These are phyloP conservation scores for Phytophthora sp. DNA, from an alignment of 352 stramenopile genomes.

Conservation along the genomic window DNA sequence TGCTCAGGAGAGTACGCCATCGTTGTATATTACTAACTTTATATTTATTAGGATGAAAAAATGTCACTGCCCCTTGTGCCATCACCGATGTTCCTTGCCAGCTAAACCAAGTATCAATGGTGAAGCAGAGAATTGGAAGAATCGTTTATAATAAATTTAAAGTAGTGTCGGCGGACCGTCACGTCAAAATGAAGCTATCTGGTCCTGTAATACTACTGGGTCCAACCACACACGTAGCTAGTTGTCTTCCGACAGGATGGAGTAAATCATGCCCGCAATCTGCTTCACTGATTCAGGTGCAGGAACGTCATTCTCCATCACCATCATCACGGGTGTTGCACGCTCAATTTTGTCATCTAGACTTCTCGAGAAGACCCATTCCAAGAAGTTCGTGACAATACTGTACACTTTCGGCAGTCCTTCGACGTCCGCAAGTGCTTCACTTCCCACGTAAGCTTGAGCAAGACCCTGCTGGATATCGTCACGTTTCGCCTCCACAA, in stretches of 20 bases:
- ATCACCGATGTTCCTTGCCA: too few relatives aligned
- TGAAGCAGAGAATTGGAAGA: too few relatives aligned
- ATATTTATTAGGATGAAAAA: too few relatives aligned
- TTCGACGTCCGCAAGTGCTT: slow-evolving; percentile 33
- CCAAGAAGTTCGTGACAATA: slow-evolving; percentile 35
- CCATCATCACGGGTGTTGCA: slow-evolving; percentile 1
- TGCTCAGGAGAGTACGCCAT: too few relatives aligned
- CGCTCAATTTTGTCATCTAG: slow-evolving; percentile 21
- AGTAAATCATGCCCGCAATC: slow-evolving; percentile 14
- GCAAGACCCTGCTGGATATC: slow-evolving; percentile 30
- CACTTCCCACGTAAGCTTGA: slow-evolving; percentile 30
- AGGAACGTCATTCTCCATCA: slow-evolving; percentile 5
- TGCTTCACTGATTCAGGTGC: slow-evolving; percentile 8
- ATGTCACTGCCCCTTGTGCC: too few relatives aligned
- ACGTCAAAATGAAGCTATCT: too few relatives aligned
- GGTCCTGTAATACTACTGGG: background rate
- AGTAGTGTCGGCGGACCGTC: too few relatives aligned
- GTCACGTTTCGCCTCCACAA: slow-evolving; percentile 30
- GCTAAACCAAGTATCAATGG: too few relatives aligned
- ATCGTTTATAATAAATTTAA: too few relatives aligned
- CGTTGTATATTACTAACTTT: too few relatives aligned
- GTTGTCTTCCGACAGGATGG: slow-evolving; percentile 7
- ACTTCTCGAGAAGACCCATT: slow-evolving; percentile 34
- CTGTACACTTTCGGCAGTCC: slow-evolving; percentile 30
- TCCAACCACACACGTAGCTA: slow-evolving; percentile 1